A percentile compares a stretch with the other conserved stretches of the same genome.
These are phyloP conservation scores for Fusarium tanahbumbuense DNA, from an alignment of 2,329 filamentous ascomycete species.

Conservation along the genomic window DNA sequence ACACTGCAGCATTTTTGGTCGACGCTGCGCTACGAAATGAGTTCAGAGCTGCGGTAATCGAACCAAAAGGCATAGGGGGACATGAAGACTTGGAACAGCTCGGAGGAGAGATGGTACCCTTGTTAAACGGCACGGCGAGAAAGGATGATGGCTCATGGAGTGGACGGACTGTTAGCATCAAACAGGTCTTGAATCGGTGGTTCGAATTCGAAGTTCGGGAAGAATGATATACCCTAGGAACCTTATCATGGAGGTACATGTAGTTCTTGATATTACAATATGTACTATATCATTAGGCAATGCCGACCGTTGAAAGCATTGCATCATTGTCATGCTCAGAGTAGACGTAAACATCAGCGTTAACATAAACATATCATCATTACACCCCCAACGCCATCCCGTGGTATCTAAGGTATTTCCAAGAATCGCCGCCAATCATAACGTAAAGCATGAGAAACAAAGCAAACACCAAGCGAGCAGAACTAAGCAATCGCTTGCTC, in stretches of 20 bases:
- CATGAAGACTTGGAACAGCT: conserved; percentile 52
- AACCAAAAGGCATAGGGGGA: conserved; percentile 54
- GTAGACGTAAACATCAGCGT: conserved; percentile 18
- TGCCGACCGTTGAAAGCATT: conserved; percentile 2
- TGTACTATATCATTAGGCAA: not conserved
- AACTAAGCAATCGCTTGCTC: conserved; percentile 77
- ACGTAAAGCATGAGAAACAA: conserved; percentile 25
- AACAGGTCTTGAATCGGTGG: conserved; percentile 72
- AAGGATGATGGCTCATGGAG: conserved; percentile 66
- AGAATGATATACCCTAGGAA: not conserved
- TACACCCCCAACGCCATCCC: conserved; percentile 53
- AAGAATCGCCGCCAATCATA: conserved; percentile 32
- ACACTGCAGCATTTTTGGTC: conserved; percentile 70
- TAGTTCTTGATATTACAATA: not conserved
- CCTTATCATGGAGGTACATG: not conserved
- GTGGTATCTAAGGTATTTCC: conserved; percentile 51
- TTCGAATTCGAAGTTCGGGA: conserved; percentile 55
- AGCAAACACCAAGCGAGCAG: not conserved
- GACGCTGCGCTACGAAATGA: conserved; percentile 65
- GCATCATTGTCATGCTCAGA: conserved; percentile 8
- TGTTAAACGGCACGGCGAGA: conserved; percentile 68
- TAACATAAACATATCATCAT: conserved; percentile 35
- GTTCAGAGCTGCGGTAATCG: conserved; percentile 60
- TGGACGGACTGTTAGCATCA: conserved; percentile 68
- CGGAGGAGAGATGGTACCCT: conserved; percentile 65